A percentile compares a stretch with the other conserved stretches of the same genome.
Evolutionary conservation across 192 early-diverging fungal species (phyloP).

Genomic region (Backusella westeae): DNA sequence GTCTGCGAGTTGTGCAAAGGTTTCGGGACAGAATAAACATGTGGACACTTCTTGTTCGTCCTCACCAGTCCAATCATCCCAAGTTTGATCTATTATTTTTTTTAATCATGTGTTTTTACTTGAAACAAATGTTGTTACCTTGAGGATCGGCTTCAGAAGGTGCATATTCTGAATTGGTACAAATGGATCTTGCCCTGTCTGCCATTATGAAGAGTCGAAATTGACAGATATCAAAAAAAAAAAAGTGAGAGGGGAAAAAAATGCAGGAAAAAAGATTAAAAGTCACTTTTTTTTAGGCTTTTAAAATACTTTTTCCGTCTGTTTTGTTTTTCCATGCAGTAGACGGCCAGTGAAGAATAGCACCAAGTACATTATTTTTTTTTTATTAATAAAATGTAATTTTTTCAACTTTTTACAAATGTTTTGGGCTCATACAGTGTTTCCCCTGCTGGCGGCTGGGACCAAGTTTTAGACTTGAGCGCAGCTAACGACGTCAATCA

Average conservation of each 20-base stretch:
- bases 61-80: slow-evolving; percentile 73
- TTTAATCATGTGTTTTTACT: too few species aligned
- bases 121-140: slow-evolving; percentile 9
- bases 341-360: too few species aligned
- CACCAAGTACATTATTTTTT: too few species aligned
- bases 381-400: too few species aligned
- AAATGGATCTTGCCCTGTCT: background rate
- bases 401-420: too few species aligned
- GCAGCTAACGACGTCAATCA: too few species aligned
- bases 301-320: too few species aligned
- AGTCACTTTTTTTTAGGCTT: background rate
- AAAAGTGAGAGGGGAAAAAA: background rate
- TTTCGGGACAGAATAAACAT: slow-evolving; percentile 69
- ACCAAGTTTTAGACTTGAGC: too few species aligned
- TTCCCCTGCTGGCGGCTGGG: too few species aligned
- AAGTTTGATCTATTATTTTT: slow-evolving; percentile 37
- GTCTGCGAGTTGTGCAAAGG: slow-evolving; percentile 44
- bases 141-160: slow-evolving; percentile 29
- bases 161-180: slow-evolving; percentile 15
- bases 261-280: background rate
- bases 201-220: background rate
- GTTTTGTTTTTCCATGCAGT: too few species aligned
- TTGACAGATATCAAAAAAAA: background rate
- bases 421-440: too few species aligned
- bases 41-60: slow-evolving; percentile 47